phyloP scores from a whole-genome alignment of 352 stramenopile species.

The Pythium dissotocum region DNA sequence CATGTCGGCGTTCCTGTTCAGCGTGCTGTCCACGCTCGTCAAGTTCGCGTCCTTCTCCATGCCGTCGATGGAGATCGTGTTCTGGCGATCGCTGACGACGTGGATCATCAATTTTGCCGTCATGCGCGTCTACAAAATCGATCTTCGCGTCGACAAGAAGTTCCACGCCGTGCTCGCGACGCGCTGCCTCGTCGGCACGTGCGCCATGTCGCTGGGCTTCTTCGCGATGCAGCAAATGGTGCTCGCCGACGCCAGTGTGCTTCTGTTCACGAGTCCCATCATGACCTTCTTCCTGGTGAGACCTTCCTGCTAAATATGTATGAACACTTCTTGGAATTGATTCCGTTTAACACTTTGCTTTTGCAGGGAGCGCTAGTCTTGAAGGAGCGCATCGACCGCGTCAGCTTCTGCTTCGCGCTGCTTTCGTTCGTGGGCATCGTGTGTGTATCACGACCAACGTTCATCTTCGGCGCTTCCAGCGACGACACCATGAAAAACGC shows the following conservation, averaged over 20 bases:
- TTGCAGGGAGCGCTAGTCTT: slow-evolving; percentile 40
- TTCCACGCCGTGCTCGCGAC: slow-evolving; percentile 38
- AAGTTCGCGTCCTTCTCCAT: slow-evolving; percentile 55
- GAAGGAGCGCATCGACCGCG: slow-evolving; percentile 38
- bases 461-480: slow-evolving; percentile 42
- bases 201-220: slow-evolving; percentile 48
- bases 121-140: slow-evolving; percentile 32
- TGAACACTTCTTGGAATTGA: no score
- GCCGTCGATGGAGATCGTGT: slow-evolving; percentile 61
- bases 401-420: slow-evolving; percentile 37
- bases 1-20: slow-evolving; percentile 57
- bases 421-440: slow-evolving; percentile 48
- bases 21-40: slow-evolving; percentile 58
- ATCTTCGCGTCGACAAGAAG: slow-evolving; percentile 38
- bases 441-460: slow-evolving; percentile 44
- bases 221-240: slow-evolving; percentile 59
- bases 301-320: not conserved
- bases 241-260: slow-evolving; percentile 60
- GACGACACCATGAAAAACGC: slow-evolving; percentile 29
- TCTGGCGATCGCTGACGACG: slow-evolving; percentile 61
- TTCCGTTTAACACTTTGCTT: no score
- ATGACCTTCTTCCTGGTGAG: slow-evolving; percentile 58
- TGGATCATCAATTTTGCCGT: slow-evolving; percentile 55
- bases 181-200: slow-evolving; percentile 46
- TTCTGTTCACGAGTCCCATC: slow-evolving; percentile 69